Base-by-base conservation (phyloP, 257 asterid genomes). In the Rauvolfia tetraphylla region DNA sequence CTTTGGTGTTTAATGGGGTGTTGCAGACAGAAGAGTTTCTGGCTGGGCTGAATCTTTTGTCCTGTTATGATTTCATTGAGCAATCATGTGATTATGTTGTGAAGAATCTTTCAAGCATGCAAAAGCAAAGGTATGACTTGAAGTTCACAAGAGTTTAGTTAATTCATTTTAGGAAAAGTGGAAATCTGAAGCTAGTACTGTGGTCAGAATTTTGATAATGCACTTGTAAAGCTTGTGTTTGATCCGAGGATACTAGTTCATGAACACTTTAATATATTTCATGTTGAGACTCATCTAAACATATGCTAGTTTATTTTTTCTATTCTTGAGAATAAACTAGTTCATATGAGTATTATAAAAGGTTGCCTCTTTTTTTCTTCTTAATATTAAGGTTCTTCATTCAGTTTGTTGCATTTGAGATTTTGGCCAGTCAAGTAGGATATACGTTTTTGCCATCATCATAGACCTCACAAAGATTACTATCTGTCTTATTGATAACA, bases 1-100 rank as follows among this genome's bases (percentile, higher is more conserved):
- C 57, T 72, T 67, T 75, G 34, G 73, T 79, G 76, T 82, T 8
- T 79, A 77, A 73, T 77, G 81, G 65, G 71, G 61, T 85, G 62
- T 73, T 80, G 80, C 96, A 95, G 99, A 93, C 97, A 23, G 98
- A 93, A 84, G 98, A 95, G 79, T 91, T 81, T 83, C 81, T 95
- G 54, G 87, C 96, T 72, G 98, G 98, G 79, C 80, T 82, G 86
- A 82, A 86, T 80, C 89, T 90, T 59, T 77, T 93, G 87, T 81
- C 86, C 38, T 88, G 93, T 83, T 95, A 95, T 79, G 97, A 89
- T 78, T 90, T 82, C 76, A 85, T 95, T 71, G 96, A 87, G 79
- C 88, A 86, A 68, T 76, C 92, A 34, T 90, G 97, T 62, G 97
- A 91, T 70, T 88, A 84, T 74, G 72, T 88, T 61, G 77, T 78